Percentiles rank a stretch among this genome's conserved stretches.
Evolutionary conservation across 805 yeast species (phyloP).

Genomic region (Candida corydali): DNA sequence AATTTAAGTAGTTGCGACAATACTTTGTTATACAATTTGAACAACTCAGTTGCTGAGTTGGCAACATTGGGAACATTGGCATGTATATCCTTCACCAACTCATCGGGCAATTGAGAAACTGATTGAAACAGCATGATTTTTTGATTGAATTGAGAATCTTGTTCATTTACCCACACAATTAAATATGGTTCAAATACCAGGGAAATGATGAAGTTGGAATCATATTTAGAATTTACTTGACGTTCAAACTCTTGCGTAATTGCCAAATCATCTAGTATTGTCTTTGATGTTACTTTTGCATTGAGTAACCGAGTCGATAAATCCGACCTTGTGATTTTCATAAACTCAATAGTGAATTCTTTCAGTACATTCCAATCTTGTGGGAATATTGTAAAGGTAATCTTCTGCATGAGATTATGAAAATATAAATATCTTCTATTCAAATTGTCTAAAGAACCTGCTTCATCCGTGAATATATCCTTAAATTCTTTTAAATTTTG

Average conservation of each 20-base stretch:
- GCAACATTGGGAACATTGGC: constrained; percentile 62
- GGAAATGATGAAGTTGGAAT: constrained; percentile 48
- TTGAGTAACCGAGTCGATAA: constrained; percentile 33
- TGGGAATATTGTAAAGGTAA: constrained; percentile 61
- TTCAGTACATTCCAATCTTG: constrained; percentile 65
- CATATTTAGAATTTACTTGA: constrained; percentile 36
- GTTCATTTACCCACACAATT: constrained; percentile 81
- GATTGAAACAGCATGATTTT: constrained; percentile 65
- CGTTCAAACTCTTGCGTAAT: constrained; percentile 83
- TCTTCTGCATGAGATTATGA: constrained; percentile 60
- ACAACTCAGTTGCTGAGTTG: constrained; percentile 83
- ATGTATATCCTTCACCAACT: constrained; percentile 29
- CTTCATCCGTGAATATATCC: constrained; percentile 84
- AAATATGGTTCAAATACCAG: constrained; percentile 80
- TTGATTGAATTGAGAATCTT: constrained; percentile 57
- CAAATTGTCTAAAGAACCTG: constrained; percentile 88
- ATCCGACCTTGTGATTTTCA: constrained; percentile 66
- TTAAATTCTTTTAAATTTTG: constrained; percentile 69
- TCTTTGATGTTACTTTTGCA: constrained; percentile 50
- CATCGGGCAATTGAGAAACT: constrained; percentile 49
- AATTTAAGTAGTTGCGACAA: constrained; percentile 56
- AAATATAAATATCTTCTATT: constrained; percentile 78
- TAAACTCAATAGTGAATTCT: constrained; percentile 58
- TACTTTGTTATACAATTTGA: constrained; percentile 69
- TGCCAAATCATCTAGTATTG: constrained; percentile 64